phyloP scores from a whole-genome alignment of 2,329 filamentous ascomycete genomes.

The Fusarium sp. region DNA sequence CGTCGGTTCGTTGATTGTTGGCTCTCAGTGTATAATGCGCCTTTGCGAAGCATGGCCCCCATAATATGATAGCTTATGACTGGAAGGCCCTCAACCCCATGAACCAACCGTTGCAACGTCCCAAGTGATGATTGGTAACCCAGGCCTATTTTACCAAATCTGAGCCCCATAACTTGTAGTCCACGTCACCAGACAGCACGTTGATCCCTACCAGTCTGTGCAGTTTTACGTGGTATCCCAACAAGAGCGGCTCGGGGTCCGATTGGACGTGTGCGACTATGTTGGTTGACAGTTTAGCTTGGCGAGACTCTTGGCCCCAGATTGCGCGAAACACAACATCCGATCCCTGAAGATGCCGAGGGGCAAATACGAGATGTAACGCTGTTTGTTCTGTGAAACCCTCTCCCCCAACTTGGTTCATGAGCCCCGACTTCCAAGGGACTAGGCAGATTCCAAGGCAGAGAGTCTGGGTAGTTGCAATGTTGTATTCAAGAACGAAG shows the following conservation, averaged over 20 bases:
- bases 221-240: not conserved
- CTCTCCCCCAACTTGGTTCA: not conserved
- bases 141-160: not conserved
- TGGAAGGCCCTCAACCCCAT: not conserved
- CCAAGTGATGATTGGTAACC: not conserved
- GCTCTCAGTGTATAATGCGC: not conserved
- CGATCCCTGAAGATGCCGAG: not conserved
- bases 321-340: not conserved
- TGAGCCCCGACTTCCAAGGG: not conserved
- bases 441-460: not conserved
- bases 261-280: not conserved
- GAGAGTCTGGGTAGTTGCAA: not conserved
- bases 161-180: not conserved
- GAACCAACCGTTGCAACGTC: not conserved
- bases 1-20: not conserved
- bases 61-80: not conserved
- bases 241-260: not conserved
- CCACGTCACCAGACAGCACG: not conserved
- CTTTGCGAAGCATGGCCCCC: not conserved
- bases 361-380: not conserved
- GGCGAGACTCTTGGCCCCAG: not conserved
- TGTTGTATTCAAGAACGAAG: constrained; percentile 8
- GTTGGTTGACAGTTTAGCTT: not conserved
- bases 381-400: not conserved
- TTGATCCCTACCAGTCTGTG: not conserved